Evolutionary conservation across 371 early-diverging fungal genomes (phyloP).

Genomic region (Amoeboaphelidium protococcarum): DNA sequence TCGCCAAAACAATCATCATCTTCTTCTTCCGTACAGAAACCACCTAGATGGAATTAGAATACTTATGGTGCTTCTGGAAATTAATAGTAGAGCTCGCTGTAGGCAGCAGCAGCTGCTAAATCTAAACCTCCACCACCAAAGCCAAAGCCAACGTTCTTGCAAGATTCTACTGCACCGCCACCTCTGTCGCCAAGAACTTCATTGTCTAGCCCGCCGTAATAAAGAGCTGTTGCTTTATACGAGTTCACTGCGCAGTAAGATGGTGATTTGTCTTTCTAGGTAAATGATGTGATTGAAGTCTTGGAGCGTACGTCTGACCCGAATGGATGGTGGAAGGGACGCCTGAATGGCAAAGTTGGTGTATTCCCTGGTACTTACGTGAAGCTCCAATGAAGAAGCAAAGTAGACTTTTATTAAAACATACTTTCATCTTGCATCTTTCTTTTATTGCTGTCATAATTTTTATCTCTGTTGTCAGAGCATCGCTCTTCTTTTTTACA

Average conservation of each 20-base stretch:
- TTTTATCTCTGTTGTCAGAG: too few species aligned
- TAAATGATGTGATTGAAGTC: constrained; percentile 34
- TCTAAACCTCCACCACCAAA: not conserved
- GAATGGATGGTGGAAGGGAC: constrained; percentile 52
- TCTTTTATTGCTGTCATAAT: too few species aligned
- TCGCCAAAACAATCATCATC: too few species aligned
- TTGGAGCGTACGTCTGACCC: constrained; percentile 21
- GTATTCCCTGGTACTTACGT: constrained; percentile 64
- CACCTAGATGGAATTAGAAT: too few species aligned
- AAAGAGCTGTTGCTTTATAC: constrained; percentile 22
- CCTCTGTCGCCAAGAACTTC: not conserved
- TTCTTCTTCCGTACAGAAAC: too few species aligned
- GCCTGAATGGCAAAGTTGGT: constrained; percentile 28
- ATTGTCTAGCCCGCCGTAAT: not conserved
- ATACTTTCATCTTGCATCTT: too few species aligned
- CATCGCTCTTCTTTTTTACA: too few species aligned
- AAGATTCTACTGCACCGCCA: not conserved
- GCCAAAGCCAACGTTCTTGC: not conserved
- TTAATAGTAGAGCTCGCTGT: not conserved
- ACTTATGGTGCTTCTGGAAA: too few species aligned
- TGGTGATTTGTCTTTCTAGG: constrained; percentile 32
- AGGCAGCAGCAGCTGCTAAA: not conserved
- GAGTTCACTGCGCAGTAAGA: constrained; percentile 36
- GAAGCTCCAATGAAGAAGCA: constrained; percentile 6
- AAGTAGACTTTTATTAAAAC: too few species aligned